Conservation (phyloP, 2,329 filamentous ascomycete species). For the Pseudopithomyces chartarum region DNA sequence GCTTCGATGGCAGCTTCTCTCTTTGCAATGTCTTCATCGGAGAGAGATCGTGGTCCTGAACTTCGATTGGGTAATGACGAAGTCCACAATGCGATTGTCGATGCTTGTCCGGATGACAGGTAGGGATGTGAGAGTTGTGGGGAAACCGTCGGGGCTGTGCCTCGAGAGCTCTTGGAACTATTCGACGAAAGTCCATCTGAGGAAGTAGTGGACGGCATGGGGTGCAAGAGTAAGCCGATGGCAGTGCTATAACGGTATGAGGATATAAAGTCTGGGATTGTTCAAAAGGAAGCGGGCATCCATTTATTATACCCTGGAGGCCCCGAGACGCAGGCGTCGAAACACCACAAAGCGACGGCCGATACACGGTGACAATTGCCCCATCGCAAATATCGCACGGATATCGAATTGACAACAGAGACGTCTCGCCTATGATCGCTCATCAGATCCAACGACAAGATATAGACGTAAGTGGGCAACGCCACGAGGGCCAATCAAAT, state of each 20-base stretch:
- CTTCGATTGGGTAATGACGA: slow-evolving; percentile 30
- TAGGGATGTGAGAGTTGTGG: slow-evolving; percentile 30
- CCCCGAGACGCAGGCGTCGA: neutral
- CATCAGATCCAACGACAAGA: neutral
- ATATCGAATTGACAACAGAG: neutral
- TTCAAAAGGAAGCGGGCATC: neutral
- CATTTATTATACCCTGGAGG: neutral
- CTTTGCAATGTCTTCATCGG: slow-evolving; percentile 23
- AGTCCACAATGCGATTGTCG: slow-evolving; percentile 40
- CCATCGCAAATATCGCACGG: neutral
- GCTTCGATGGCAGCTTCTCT: slow-evolving; percentile 39
- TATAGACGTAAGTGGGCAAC: neutral
- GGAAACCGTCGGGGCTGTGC: slow-evolving; percentile 17
- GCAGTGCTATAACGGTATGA: neutral
- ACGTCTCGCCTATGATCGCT: neutral
- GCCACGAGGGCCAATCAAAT: neutral
- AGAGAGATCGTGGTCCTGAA: slow-evolving; percentile 9
- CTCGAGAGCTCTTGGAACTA: slow-evolving; percentile 24
- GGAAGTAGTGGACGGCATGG: slow-evolving; percentile 19
- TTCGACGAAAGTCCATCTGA: slow-evolving; percentile 21
- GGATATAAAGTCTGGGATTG: neutral
- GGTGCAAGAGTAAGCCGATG: neutral
- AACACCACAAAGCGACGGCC: neutral
- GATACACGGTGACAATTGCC: neutral
- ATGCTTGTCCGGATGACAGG: slow-evolving; percentile 32